These are phyloP conservation scores for Helicostylum pulchrum DNA, from an alignment of 192 early-diverging fungal species.

Conservation along the genomic window DNA sequence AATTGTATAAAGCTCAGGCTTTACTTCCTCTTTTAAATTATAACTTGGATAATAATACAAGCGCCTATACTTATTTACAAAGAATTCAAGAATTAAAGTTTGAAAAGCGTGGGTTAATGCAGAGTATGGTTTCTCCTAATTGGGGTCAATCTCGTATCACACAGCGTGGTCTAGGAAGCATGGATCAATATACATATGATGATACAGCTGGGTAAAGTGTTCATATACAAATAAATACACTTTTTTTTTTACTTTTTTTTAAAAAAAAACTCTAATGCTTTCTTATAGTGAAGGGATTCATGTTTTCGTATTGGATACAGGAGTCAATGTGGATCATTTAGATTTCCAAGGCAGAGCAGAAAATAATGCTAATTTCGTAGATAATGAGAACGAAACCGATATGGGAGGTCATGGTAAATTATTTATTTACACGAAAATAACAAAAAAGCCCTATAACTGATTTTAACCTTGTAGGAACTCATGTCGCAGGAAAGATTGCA, in stretches of 20 bases:
- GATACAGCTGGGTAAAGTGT: constrained; percentile 52
- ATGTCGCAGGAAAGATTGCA: constrained; percentile 29
- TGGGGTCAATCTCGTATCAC: constrained; percentile 54
- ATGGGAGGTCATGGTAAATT: constrained; percentile 44
- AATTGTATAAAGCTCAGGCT: constrained; percentile 11
- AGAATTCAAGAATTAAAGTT: too few relatives aligned
- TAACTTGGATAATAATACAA: too few relatives aligned
- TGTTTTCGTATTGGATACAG: constrained; percentile 68
- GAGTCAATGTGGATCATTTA: constrained; percentile 42
- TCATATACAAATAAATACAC: too few relatives aligned
- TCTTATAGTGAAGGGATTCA: constrained; percentile 41
- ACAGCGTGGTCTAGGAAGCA: constrained; percentile 31
- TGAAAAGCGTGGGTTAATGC: too few relatives aligned
- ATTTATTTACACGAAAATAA: background rate
- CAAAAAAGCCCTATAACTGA: background rate
- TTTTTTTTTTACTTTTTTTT: too few relatives aligned
- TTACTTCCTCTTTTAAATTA: background rate
- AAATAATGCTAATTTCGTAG: constrained; percentile 38
- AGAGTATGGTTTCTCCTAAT: background rate
- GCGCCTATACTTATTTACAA: too few relatives aligned
- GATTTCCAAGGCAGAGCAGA: constrained; percentile 51
- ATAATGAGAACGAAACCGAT: constrained; percentile 31
- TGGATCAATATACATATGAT: constrained; percentile 50
- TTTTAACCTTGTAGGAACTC: constrained; percentile 18
- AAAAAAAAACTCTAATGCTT: background rate